These are phyloP conservation scores for Trichoderma sp. DNA, from an alignment of 2,329 filamentous ascomycete genomes.

Conservation along the genomic window DNA sequence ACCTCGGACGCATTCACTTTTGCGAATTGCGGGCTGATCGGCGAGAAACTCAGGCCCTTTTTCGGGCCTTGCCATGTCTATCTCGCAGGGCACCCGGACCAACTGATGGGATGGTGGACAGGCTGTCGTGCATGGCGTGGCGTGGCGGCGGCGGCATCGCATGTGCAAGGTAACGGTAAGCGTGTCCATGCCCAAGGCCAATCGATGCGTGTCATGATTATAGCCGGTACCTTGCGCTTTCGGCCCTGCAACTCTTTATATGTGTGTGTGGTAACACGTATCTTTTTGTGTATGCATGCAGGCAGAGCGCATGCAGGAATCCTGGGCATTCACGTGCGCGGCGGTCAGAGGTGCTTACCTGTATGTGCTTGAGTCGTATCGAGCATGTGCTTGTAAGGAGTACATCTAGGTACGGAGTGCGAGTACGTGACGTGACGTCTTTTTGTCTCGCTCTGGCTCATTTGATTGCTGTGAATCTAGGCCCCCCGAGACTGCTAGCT, in stretches of 20 bases:
- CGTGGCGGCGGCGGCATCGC: not conserved
- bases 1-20: constrained; percentile 10
- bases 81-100: not conserved
- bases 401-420: not conserved
- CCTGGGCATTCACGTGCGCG: not conserved
- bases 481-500: not conserved
- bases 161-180: not conserved
- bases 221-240: not conserved
- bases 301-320: not conserved
- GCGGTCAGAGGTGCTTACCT: not conserved
- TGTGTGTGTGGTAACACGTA: not conserved
- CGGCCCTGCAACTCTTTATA: no score
- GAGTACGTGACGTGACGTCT: not conserved
- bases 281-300: not conserved
- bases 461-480: not conserved
- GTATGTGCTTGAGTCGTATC: not conserved
- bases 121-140: constrained; percentile 26
- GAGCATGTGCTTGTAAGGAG: constrained; percentile 3
- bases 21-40: constrained; percentile 3
- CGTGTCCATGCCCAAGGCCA: constrained; percentile 20
- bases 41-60: not conserved
- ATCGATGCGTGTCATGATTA: constrained; percentile 19
- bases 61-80: no score
- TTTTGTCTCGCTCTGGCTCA: not conserved
- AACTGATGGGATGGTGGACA: not conserved